Conservation (phyloP, 306 rosid species). For the Cucumis hystrix region DNA sequence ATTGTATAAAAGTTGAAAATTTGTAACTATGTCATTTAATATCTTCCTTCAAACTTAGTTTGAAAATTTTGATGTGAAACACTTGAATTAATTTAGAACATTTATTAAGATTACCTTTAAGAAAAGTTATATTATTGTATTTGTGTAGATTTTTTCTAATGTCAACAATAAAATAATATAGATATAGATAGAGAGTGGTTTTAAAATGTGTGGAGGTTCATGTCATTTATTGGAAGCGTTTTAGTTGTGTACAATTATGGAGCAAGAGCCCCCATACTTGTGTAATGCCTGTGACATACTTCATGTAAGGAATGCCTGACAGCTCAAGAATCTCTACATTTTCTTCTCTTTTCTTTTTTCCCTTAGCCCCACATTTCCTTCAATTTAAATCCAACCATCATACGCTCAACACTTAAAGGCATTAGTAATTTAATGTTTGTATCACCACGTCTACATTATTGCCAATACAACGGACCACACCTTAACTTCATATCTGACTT, state of each 20-base stretch:
- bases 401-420: background rate
- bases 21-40: too few relatives aligned
- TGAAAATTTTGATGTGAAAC: too few relatives aligned
- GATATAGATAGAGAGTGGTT: too few relatives aligned
- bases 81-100: too few relatives aligned
- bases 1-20: too few relatives aligned
- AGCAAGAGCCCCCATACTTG: conserved; percentile 10
- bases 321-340: background rate
- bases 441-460: background rate
- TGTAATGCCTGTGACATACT: conserved; percentile 7
- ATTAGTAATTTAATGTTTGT: background rate
- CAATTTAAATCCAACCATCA: background rate
- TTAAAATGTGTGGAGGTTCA: background rate
- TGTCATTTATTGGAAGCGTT: conserved; percentile 2
- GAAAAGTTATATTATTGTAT: too few relatives aligned
- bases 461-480: background rate
- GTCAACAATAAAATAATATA: too few relatives aligned
- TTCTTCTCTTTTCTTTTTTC: too few relatives aligned
- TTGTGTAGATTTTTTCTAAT: too few relatives aligned
- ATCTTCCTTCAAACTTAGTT: too few relatives aligned
- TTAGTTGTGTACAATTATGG: conserved; percentile 8
- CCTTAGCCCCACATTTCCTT: background rate
- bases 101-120: too few relatives aligned
- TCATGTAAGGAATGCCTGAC: conserved; percentile 1
- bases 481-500: background rate